Evolutionary conservation across 805 yeast genomes (phyloP), one percentile per base, ranked within the genome.

Genomic region (Metschnikowia sp.): DNA sequence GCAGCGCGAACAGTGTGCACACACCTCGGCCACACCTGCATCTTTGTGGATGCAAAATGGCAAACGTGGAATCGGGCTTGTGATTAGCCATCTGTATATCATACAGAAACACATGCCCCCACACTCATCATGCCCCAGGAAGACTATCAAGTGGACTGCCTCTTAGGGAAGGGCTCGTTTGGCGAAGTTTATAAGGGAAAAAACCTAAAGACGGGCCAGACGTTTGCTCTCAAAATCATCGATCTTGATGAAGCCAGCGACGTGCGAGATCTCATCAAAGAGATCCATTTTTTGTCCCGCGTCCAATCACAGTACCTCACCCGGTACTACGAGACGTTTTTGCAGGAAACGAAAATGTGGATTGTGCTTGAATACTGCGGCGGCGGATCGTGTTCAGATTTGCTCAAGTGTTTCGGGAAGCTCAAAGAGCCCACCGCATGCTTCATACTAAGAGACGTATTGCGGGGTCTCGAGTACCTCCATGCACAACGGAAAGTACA

Each of bases 311-410:
- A 78, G 0, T 79, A 78, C 57, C 81, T 94, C 44, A 88, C 94
- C 2, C 74, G 75, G 38, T 70, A 70, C 56, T 75, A 70, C 57
- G 83, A 82, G 40, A 82, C 96, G 1, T 79, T 81, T 58, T 64
- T 85, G 4, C 71, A 75, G 38, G 88, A 82, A 38, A 80, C 81
- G 37, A 75, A 80, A 6, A 80, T 94, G 81, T 91, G 90, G 85
- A 87, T 92, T 40, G 84, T 84, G 5, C 88, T 94, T 97, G 99
- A 92, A 63, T 89, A 79, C 61, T 94, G 98, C 65, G 96, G 92
- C 10, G 97, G 95, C 29, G 97, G 97, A 0, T 88, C 97, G 1
- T 87, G 96, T 64, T 76, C 86, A 2, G 96, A 87, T 58, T 72
- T 89, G 46, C 60, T 92, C 36, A 81, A 76, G 58, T 71, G 73